These are phyloP conservation scores for Darksidea phi DNA, from an alignment of 495 filamentous ascomycete species.

Conservation along the genomic window DNA sequence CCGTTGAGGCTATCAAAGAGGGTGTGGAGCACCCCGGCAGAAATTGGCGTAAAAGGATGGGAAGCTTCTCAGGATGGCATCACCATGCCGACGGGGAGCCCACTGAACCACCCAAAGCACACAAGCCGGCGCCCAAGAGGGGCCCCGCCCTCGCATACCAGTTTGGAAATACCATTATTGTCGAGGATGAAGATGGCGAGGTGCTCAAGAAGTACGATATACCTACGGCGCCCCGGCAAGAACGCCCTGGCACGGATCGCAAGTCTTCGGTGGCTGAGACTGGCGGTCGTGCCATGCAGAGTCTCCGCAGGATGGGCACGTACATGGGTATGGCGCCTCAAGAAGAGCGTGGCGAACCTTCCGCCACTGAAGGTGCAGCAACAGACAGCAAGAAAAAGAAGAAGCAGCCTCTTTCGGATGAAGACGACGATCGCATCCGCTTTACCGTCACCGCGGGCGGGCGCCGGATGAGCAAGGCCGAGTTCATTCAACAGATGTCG, in stretches of 20 bases:
- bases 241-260: conserved; percentile 22
- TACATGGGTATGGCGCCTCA: conserved; percentile 51
- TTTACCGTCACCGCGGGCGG: conserved; percentile 79
- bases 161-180: conserved; percentile 94
- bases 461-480: conserved; percentile 81
- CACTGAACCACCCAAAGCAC: conserved; percentile 23
- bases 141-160: conserved; percentile 87
- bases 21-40: conserved; percentile 20
- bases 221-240: conserved; percentile 48
- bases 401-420: conserved; percentile 43
- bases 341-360: conserved; percentile 31
- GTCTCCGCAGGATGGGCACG: conserved; percentile 59
- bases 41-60: conserved; percentile 33
- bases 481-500: conserved; percentile 84
- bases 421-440: conserved; percentile 70
- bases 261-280: conserved; percentile 41
- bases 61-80: conserved; percentile 24
- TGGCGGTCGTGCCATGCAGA: conserved; percentile 46
- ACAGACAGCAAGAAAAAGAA: conserved; percentile 24
- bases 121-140: conserved; percentile 31
- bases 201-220: conserved; percentile 97
- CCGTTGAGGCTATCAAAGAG: conserved; percentile 27
- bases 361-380: conserved; percentile 7
- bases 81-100: conserved; percentile 6
- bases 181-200: conserved; percentile 96